These are phyloP conservation scores for Blastocystis sp. DNA, from an alignment of 352 stramenopile genomes.

Conservation along the genomic window DNA sequence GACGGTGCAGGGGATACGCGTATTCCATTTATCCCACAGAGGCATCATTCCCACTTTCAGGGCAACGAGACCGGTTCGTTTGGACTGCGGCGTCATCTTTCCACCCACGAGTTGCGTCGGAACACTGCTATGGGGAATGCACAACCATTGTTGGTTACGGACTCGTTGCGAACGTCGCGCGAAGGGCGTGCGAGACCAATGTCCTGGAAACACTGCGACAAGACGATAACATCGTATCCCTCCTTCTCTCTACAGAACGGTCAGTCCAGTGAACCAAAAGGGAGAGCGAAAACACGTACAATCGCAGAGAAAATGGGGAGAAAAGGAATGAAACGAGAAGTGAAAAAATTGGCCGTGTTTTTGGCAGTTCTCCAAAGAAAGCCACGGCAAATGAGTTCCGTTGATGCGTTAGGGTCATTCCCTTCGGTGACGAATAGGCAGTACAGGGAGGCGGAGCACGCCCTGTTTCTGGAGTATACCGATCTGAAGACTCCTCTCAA, in stretches of 20 bases:
- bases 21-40: conserved; percentile 94
- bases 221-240: not conserved
- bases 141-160: not conserved
- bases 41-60: conserved; percentile 98
- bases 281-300: not conserved
- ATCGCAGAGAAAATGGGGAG: not conserved
- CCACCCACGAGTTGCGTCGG: not conserved
- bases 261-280: not conserved
- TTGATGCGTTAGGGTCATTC: too few species aligned
- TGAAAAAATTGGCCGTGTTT: not conserved
- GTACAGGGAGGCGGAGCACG: conserved; percentile 20
- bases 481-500: conserved; percentile 51
- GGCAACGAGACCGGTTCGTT: conserved; percentile 82
- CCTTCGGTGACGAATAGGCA: conserved; percentile 2
- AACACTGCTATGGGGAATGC: not conserved
- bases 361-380: too few species aligned
- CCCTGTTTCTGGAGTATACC: conserved; percentile 58
- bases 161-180: not conserved
- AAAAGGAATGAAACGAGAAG: not conserved
- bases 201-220: not conserved
- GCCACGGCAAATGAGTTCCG: too few species aligned
- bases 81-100: conserved; percentile 77
- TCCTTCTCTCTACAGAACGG: too few species aligned
- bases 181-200: not conserved
- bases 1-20: conserved; percentile 90